phyloP scores from a whole-genome alignment of 805 yeast genomes.

The Grigorovia humatica region DNA sequence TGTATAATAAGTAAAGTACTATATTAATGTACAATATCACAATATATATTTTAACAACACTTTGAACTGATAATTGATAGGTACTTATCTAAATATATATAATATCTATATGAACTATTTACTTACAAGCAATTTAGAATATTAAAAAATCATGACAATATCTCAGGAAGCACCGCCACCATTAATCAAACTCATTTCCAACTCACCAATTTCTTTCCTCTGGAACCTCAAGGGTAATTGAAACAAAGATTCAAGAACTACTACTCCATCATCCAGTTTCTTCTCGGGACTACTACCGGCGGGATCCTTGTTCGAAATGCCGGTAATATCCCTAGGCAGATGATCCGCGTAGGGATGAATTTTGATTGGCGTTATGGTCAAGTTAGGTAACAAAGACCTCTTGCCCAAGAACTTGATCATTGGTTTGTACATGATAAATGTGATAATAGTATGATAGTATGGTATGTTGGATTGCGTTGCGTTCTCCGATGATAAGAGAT shows the following conservation, averaged over 20 bases:
- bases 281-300: neutral
- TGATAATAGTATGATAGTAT: neutral
- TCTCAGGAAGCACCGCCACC: slow-evolving; percentile 66
- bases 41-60: neutral
- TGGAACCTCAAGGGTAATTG: slow-evolving; percentile 69
- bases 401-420: slow-evolving; percentile 83
- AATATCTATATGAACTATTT: too few species aligned
- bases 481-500: neutral
- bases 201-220: slow-evolving; percentile 48
- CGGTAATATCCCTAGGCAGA: slow-evolving; percentile 11
- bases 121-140: neutral
- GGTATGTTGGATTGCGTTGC: neutral
- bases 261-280: neutral
- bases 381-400: slow-evolving; percentile 33
- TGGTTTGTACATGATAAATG: slow-evolving; percentile 41
- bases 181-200: slow-evolving; percentile 66
- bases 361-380: slow-evolving; percentile 9
- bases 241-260: slow-evolving; percentile 36
- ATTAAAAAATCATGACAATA: neutral
- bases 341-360: slow-evolving; percentile 25
- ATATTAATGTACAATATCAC: neutral
- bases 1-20: too few species aligned
- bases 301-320: neutral
- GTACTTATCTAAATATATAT: too few species aligned
- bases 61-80: too few species aligned